Conservation (phyloP, 2,329 filamentous ascomycete genomes). For the Alternaria sp. region DNA sequence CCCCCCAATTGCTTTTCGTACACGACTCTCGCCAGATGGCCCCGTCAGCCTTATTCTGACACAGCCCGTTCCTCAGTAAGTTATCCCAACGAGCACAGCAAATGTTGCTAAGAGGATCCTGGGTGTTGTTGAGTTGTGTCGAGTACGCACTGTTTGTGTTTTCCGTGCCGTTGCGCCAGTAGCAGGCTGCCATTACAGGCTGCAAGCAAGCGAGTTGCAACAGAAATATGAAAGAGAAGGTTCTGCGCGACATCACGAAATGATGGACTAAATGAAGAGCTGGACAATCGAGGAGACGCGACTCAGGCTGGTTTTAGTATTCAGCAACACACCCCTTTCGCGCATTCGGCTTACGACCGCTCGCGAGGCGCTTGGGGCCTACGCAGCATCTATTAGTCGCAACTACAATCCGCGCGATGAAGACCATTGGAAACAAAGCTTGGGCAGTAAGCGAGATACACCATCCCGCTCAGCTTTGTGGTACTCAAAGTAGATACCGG, state of each 20-base stretch:
- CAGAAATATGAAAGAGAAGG: not conserved
- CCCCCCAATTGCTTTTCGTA: conserved; percentile 7
- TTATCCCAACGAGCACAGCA: not conserved
- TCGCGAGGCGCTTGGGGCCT: not conserved
- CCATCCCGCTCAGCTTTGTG: not conserved
- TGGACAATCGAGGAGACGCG: not conserved
- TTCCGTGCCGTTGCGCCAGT: not conserved
- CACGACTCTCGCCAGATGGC: conserved; percentile 9
- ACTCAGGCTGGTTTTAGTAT: not conserved
- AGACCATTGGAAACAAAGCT: not conserved
- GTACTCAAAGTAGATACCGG: not conserved
- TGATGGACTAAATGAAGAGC: not conserved
- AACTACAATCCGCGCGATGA: not conserved
- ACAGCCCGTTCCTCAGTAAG: not conserved
- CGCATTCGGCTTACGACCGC: not conserved
- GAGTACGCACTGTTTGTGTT: not conserved
- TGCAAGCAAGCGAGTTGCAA: not conserved
- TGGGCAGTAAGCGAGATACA: not conserved
- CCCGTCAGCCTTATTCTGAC: not conserved
- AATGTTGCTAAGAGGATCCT: not conserved
- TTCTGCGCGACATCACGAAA: not conserved
- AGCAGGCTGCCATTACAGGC: not conserved
- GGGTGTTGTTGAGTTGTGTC: not conserved
- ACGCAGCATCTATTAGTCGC: not conserved
- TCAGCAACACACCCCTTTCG: not conserved